A percentile compares a stretch with the other conserved stretches of the same genome.
These are phyloP conservation scores for Thelonectria olida DNA, from an alignment of 2,329 filamentous ascomycete genomes.

Conservation along the genomic window DNA sequence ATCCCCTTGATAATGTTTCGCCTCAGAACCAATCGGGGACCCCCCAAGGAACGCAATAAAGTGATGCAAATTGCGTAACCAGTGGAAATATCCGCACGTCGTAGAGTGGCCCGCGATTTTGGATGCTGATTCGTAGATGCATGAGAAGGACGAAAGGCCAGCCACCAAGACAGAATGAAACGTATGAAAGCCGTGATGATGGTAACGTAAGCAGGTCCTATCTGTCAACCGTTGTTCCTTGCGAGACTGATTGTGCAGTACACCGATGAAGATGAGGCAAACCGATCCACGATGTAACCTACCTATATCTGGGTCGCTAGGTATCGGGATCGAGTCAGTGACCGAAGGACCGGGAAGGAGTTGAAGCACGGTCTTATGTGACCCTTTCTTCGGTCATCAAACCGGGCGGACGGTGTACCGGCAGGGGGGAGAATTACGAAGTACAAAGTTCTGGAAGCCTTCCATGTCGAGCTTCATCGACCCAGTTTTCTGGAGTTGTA, in stretches of 20 bases:
- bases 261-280: not conserved
- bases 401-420: not conserved
- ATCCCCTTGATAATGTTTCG: not conserved
- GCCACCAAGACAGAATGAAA: no score
- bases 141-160: no score
- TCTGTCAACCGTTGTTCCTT: not conserved
- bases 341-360: not conserved
- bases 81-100: not conserved
- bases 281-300: not conserved
- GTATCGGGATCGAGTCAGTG: not conserved
- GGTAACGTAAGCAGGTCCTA: not conserved
- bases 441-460: conserved; percentile 6
- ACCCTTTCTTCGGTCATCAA: not conserved
- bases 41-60: not conserved
- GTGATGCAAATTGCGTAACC: not conserved
- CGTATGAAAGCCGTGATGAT: no score
- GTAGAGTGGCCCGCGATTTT: not conserved
- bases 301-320: not conserved
- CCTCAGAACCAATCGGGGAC: not conserved
- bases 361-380: not conserved
- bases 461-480: not conserved
- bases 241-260: not conserved
- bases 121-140: no score
- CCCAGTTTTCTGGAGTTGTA: not conserved
- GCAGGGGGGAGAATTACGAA: not conserved